Evolutionary conservation across 2,329 filamentous ascomycete species (phyloP).

Genomic region (Ilyonectria robusta): DNA sequence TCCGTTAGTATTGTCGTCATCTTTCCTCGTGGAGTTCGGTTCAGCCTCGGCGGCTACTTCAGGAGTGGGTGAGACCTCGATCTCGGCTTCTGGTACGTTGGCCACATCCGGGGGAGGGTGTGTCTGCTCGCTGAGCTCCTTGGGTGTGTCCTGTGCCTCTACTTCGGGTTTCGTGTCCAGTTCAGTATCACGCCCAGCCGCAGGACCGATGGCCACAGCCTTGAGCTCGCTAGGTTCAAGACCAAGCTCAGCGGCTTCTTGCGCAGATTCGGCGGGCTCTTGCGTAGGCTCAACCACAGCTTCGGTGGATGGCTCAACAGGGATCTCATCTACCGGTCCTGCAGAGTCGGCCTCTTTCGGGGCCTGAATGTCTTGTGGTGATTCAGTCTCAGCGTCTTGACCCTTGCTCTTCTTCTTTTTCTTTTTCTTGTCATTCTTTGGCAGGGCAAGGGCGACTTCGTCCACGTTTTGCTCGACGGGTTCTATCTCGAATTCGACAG

Average conservation of each 20-base stretch:
- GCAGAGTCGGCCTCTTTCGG: slow-evolving; percentile 4
- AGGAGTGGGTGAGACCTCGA: not conserved
- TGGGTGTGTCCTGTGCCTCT: not conserved
- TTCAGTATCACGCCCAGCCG: not conserved
- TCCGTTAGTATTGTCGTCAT: not conserved
- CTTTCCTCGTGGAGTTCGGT: not conserved
- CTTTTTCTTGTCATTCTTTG: slow-evolving; percentile 46
- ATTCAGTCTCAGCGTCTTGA: slow-evolving; percentile 9
- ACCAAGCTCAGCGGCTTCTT: slow-evolving; percentile 5
- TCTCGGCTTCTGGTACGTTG: not conserved
- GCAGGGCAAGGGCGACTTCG: slow-evolving; percentile 17
- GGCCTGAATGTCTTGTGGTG: slow-evolving; percentile 10
- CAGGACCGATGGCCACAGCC: slow-evolving; percentile 1
- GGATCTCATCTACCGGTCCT: slow-evolving; percentile 4
- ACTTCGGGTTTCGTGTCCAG: not conserved
- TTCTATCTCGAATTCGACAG: slow-evolving; percentile 9
- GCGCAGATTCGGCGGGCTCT: not conserved
- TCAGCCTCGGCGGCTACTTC: not conserved
- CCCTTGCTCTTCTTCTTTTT: slow-evolving; percentile 29
- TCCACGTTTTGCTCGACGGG: slow-evolving; percentile 21
- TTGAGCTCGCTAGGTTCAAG: not conserved
- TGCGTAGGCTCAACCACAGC: not conserved
- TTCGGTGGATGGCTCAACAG: slow-evolving; percentile 13
- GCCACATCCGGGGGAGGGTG: not conserved
- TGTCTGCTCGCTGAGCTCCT: not conserved